A percentile compares a stretch with the other conserved stretches of the same genome.
phyloP scores from a whole-genome alignment of 805 yeast genomes.

The Kazachstania kunashirensis region DNA sequence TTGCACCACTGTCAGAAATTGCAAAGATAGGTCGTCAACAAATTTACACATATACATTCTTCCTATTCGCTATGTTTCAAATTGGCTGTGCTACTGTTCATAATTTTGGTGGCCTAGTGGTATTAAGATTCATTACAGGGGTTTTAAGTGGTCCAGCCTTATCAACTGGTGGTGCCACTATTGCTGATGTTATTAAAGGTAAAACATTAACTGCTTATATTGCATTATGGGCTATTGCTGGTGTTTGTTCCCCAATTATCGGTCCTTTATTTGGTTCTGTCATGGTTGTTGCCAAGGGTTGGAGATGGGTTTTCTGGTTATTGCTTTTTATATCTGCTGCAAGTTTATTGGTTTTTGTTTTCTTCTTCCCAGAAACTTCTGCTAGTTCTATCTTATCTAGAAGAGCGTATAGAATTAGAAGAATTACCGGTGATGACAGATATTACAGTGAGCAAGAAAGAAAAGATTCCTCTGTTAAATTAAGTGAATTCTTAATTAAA shows the following conservation, averaged over 20 bases:
- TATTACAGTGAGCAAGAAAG: conserved; percentile 35
- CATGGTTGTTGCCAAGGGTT: conserved; percentile 33
- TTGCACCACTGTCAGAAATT: conserved; percentile 50
- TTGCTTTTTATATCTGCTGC: conserved; percentile 27
- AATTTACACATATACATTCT: conserved; percentile 38
- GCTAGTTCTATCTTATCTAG: conserved; percentile 37
- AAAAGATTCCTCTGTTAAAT: conserved; percentile 20
- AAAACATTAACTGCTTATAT: conserved; percentile 38
- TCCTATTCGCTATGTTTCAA: conserved; percentile 41
- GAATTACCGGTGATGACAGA: conserved; percentile 38
- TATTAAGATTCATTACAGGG: conserved; percentile 45
- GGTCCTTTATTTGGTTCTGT: conserved; percentile 39
- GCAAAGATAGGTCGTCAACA: conserved; percentile 43
- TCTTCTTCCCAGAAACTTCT: conserved; percentile 42
- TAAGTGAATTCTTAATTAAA: conserved; percentile 17
- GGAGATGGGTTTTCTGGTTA: conserved; percentile 51
- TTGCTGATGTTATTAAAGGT: conserved; percentile 38
- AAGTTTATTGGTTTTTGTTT: conserved; percentile 29
- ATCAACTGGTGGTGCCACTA: conserved; percentile 48
- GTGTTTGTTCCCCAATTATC: conserved; percentile 43
- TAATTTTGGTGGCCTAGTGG: conserved; percentile 41
- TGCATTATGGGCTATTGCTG: conserved; percentile 44
- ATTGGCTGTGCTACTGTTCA: conserved; percentile 44
- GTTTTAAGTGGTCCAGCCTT: conserved; percentile 45
- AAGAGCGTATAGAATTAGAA: conserved; percentile 38